Conservation (phyloP, 1,284 basidiomycete species). For the Leccinum cinnamomeum region DNA sequence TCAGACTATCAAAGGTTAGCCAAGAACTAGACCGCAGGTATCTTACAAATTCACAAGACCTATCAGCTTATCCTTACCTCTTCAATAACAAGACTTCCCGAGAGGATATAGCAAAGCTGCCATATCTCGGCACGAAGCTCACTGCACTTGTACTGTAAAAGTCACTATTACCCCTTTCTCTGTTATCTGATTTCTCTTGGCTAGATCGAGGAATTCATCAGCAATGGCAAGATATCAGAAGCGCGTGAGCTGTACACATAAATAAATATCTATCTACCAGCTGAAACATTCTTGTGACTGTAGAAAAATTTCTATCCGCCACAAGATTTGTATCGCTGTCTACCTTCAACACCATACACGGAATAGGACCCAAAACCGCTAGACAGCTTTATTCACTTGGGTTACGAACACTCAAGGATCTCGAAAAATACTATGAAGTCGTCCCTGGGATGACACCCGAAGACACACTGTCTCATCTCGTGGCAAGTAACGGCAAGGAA, state of each 20-base stretch:
- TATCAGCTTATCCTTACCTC: slow-evolving; percentile 60
- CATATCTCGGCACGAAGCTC: slow-evolving; percentile 63
- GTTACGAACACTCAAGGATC: slow-evolving; percentile 58
- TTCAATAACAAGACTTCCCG: slow-evolving; percentile 45
- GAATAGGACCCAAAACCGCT: slow-evolving; percentile 70
- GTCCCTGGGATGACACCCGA: slow-evolving; percentile 12
- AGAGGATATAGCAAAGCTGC: slow-evolving; percentile 52
- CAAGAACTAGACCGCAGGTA: background rate
- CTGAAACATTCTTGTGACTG: slow-evolving; percentile 4
- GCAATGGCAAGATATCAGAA: slow-evolving; percentile 56
- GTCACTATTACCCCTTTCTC: background rate
- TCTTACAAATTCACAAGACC: slow-evolving; percentile 1
- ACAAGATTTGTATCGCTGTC: slow-evolving; percentile 56
- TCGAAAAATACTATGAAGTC: slow-evolving; percentile 64
- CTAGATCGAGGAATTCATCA: slow-evolving; percentile 64
- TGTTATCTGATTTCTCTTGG: background rate
- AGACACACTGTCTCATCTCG: slow-evolving; percentile 5
- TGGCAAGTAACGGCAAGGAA: slow-evolving; percentile 13
- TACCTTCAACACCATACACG: slow-evolving; percentile 64
- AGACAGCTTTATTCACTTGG: slow-evolving; percentile 60
- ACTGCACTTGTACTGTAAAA: slow-evolving; percentile 48
- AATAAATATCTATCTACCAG: background rate
- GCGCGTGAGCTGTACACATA: slow-evolving; percentile 44
- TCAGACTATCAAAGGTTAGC: slow-evolving; percentile 63
- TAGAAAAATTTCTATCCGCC: slow-evolving; percentile 50